Base-by-base conservation (phyloP, 345 rosid species). In the Anastatica hierochuntica region DNA sequence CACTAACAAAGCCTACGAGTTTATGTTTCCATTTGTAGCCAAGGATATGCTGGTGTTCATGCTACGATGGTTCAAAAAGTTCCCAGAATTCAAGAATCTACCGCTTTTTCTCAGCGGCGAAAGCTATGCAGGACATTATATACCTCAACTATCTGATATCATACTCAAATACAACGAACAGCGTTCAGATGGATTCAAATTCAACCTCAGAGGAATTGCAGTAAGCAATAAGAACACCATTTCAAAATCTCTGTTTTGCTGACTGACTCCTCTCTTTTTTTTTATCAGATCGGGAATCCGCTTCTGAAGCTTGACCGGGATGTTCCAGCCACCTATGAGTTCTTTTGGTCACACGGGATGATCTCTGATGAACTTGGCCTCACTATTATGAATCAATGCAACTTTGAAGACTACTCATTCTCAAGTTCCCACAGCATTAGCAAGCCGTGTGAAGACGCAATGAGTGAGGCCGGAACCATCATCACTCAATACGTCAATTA, bases 61-160 rank as follows among this genome's bases (percentile, higher is more conserved):
- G 72, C 46, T 82, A 72, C 79, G 74, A 23, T 87, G 96, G 96
- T 81, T 60, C 44, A 67, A 82, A 44, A 90, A 82, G 71, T 90
- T 90, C 67, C 96, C 95, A 5, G 77, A 68, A 16, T 77, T 71
- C 71, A 84, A 75, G 70, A 67, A 87, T 20, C 72, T 58, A 19
- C 68, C 71, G 29, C 57, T 90, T 51, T 82, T 90, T 62, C 96
- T 90, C 15, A 77, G 90, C 0, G 98, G 98, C 37, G 98, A 90
- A 73, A 87, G 98, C 78, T 84, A 90, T 59, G 96, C 98, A 74
- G 96, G 98, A 65, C 96, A 90, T 63, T 90, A 84, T 67, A 73
- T 90, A 48, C 98, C 98, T 15, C 96, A 84, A 69, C 58, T 90
- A 72, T 85, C 95, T 33, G 79, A 78, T 31, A 73, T 67, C 35